These are phyloP conservation scores for Colletotrichum liriopes DNA, from an alignment of 2,329 filamentous ascomycete genomes.

Conservation along the genomic window DNA sequence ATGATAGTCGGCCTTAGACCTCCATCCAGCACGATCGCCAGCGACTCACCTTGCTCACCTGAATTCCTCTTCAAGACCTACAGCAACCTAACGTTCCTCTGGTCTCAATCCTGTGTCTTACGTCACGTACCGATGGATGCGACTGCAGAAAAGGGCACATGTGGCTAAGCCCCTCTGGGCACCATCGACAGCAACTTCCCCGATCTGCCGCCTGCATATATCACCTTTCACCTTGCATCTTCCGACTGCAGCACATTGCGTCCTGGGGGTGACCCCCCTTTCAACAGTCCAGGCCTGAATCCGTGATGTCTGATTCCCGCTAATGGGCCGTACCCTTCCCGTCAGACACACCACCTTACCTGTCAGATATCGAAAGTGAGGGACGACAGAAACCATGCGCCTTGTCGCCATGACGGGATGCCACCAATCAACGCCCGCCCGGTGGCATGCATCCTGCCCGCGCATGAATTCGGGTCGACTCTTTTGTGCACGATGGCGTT, in stretches of 20 bases:
- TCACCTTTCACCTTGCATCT: slow-evolving; percentile 5
- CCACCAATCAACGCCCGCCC: slow-evolving; percentile 37
- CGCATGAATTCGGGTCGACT: slow-evolving; percentile 12
- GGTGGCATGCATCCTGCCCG: slow-evolving; percentile 38
- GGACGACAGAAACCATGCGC: slow-evolving; percentile 23
- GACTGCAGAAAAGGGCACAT: neutral
- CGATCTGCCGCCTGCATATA: slow-evolving; percentile 12
- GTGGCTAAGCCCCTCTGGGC: slow-evolving; percentile 10
- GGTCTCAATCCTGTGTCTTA: slow-evolving; percentile 14
- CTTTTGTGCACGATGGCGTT: slow-evolving; percentile 20
- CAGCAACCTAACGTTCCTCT: slow-evolving; percentile 3
- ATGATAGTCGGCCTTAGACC: neutral
- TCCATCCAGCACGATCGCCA: slow-evolving; percentile 14
- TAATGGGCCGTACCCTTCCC: slow-evolving; percentile 28
- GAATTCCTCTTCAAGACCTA: slow-evolving; percentile 26
- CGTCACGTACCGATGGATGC: slow-evolving; percentile 10
- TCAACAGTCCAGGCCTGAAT: neutral
- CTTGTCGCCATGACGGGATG: slow-evolving; percentile 10
- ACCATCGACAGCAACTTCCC: neutral
- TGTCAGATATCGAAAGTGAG: slow-evolving; percentile 40
- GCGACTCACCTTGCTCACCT: slow-evolving; percentile 12
- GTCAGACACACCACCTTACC: slow-evolving; percentile 3
- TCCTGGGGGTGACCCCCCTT: neutral
- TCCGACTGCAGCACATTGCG: neutral
- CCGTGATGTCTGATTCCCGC: slow-evolving; percentile 29